Conservation (phyloP, 768 basidiomycete species). For the Lyophyllum semitale region DNA sequence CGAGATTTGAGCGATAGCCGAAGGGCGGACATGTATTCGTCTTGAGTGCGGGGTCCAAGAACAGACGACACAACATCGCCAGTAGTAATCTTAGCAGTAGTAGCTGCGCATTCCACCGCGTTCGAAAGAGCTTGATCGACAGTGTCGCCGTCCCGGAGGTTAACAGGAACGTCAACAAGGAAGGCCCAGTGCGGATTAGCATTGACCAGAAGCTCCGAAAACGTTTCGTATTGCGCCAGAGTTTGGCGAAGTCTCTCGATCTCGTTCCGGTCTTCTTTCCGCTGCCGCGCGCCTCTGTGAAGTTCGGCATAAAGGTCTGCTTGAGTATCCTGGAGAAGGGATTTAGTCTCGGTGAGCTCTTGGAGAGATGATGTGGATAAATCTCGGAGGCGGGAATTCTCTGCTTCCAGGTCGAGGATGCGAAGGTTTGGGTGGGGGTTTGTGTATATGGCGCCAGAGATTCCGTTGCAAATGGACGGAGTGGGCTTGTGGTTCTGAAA, state of each 20-base stretch:
- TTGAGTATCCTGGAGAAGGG: slow-evolving; percentile 14
- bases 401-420: slow-evolving; percentile 14
- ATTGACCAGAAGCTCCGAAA: slow-evolving; percentile 3
- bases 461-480: slow-evolving; percentile 13
- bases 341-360: slow-evolving; percentile 4
- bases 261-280: slow-evolving; percentile 5
- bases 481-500: slow-evolving; percentile 11
- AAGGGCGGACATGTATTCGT: slow-evolving; percentile 48
- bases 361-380: background rate
- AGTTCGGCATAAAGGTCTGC: slow-evolving; percentile 18
- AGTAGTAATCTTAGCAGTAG: background rate
- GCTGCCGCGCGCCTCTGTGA: slow-evolving; percentile 11
- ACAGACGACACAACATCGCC: slow-evolving; percentile 11
- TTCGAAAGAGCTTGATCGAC: slow-evolving; percentile 12
- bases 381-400: slow-evolving; percentile 9
- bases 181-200: background rate
- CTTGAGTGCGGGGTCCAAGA: slow-evolving; percentile 34
- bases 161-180: background rate
- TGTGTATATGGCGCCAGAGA: slow-evolving; percentile 13
- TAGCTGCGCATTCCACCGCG: slow-evolving; percentile 4
- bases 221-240: slow-evolving; percentile 8
- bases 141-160: background rate
- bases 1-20: slow-evolving; percentile 45
- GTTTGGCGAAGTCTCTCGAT: slow-evolving; percentile 8
- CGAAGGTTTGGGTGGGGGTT: slow-evolving; percentile 7